These are phyloP conservation scores for Isoetes engelmannii DNA, from an alignment of 83 land plant genomes.

Conservation along the genomic window DNA sequence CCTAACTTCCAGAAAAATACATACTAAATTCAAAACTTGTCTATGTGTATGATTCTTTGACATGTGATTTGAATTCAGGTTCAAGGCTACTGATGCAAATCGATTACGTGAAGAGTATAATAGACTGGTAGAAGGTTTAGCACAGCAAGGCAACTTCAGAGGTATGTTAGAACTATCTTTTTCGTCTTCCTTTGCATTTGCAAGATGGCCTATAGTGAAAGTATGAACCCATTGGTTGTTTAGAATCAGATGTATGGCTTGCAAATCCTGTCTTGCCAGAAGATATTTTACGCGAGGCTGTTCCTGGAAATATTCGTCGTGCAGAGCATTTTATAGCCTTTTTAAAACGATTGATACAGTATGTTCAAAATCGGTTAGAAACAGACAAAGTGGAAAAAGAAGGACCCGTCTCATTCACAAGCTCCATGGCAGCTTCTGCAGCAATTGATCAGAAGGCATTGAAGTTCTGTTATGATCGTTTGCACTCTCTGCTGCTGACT, in stretches of 20 bases:
- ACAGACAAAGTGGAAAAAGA: conserved; percentile 92
- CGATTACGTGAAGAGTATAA: conserved; percentile 82
- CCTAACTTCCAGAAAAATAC: no score
- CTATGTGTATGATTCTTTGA: neutral
- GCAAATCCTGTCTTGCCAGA: conserved; percentile 90
- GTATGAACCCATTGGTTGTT: conserved; percentile 9
- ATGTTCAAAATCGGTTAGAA: conserved; percentile 56
- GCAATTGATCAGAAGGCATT: conserved; percentile 94
- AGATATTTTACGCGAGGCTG: conserved; percentile 92
- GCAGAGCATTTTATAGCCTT: conserved; percentile 94
- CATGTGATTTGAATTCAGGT: conserved; percentile 52
- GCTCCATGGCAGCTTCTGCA: conserved; percentile 51
- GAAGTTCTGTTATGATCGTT: conserved; percentile 94
- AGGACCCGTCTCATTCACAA: conserved; percentile 73
- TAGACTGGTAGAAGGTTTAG: conserved; percentile 91
- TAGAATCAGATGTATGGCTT: conserved; percentile 82
- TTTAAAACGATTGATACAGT: conserved; percentile 77
- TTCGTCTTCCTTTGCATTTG: neutral
- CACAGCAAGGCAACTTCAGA: conserved; percentile 77
- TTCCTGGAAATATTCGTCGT: conserved; percentile 90
- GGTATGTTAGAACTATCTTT: conserved; percentile 40
- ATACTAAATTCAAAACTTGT: no score
- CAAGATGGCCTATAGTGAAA: neutral
- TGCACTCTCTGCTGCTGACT: conserved; percentile 87
- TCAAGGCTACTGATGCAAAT: conserved; percentile 90